phyloP scores from a whole-genome alignment of 2,329 filamentous ascomycete species.

The Pseudodiploospora longispora region DNA sequence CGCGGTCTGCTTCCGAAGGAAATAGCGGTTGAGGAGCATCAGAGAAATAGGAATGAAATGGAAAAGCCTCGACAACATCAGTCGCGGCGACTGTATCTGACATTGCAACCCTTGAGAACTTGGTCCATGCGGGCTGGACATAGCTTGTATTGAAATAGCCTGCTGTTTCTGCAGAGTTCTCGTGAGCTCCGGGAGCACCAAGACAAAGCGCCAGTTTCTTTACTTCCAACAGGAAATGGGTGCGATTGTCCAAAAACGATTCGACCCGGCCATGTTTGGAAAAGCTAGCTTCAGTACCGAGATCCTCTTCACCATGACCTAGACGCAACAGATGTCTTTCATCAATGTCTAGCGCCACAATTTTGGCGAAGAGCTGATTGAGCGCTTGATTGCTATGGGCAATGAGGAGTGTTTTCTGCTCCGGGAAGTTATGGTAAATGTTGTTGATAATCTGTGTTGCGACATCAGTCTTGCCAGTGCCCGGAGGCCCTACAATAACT shows the following conservation, averaged over 20 bases:
- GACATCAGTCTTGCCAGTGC: slow-evolving; percentile 98
- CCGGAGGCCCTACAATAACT: slow-evolving; percentile 87
- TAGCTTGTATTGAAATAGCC: slow-evolving; percentile 95
- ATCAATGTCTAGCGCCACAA: slow-evolving; percentile 92
- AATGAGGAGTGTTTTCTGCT: slow-evolving; percentile 82
- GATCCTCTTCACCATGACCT: slow-evolving; percentile 90
- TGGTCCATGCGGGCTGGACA: slow-evolving; percentile 78
- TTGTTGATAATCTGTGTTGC: slow-evolving; percentile 98
- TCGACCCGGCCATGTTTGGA: slow-evolving; percentile 93
- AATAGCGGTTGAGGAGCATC: slow-evolving; percentile 84
- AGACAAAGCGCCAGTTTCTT: slow-evolving; percentile 78
- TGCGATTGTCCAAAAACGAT: slow-evolving; percentile 84
- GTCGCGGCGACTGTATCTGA: slow-evolving; percentile 47
- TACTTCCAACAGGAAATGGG: slow-evolving; percentile 72
- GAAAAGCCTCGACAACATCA: slow-evolving; percentile 67
- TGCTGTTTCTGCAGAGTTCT: slow-evolving; percentile 91
- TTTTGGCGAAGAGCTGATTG: slow-evolving; percentile 97
- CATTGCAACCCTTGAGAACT: slow-evolving; percentile 58
- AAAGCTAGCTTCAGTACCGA: slow-evolving; percentile 78
- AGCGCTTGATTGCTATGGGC: slow-evolving; percentile 97
- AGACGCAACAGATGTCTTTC: slow-evolving; percentile 86
- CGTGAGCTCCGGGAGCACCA: slow-evolving; percentile 84
- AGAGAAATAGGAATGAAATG: slow-evolving; percentile 81
- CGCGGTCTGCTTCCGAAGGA: slow-evolving; percentile 54
- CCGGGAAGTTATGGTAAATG: slow-evolving; percentile 95